Evolutionary conservation across 768 basidiomycete genomes (phyloP), one percentile per base, ranked within the genome.

Genomic region (Suillus bovinus): DNA sequence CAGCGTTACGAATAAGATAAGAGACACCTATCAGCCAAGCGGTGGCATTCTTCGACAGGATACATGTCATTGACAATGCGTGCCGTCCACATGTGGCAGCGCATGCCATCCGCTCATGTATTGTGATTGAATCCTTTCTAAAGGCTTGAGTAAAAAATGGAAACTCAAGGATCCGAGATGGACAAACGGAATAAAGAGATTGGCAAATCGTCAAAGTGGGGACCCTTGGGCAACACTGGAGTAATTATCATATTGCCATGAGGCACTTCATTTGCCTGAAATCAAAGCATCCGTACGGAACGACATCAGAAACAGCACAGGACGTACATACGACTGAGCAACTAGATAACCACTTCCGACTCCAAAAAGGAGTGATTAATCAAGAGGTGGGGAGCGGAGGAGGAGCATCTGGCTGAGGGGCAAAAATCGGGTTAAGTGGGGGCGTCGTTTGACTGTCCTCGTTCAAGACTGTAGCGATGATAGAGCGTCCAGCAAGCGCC

Each of bases 401-500:
- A 34, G 91, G 90, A 4, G 87, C 90, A 59, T 89, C 89, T 8
- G 91, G 91, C 75, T 91, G 87, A 14, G 90, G 89, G 16, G 91
- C 91, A 76, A 93, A 93, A 68, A 93, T 92, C 56, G 92, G 74
- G 71, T 86, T 85, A 34, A 93, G 81, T 42, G 92, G 91, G 22
- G 91, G 92, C 5, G 92, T 90, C 27, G 90, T 91, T 76, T 90
- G 87, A 71, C 91, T 93, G 67, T 93, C 90, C 67, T 94, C 91
- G 69, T 83, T 86, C 33, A 94, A 79, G 62, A 94, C 76, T 24
- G 93, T 94, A 16, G 93, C 91, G 67, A 94, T 90, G 68, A 94
- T 94, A 55, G 90, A 91, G 64, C 93, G 80, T 2, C 93, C 93
- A 54, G 96, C 97, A 63, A 99, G 82, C 44, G 88, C 85, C 73